These are phyloP conservation scores for Yamadazyma friedrichii DNA, from an alignment of 1,139 yeast species.

Conservation along the genomic window DNA sequence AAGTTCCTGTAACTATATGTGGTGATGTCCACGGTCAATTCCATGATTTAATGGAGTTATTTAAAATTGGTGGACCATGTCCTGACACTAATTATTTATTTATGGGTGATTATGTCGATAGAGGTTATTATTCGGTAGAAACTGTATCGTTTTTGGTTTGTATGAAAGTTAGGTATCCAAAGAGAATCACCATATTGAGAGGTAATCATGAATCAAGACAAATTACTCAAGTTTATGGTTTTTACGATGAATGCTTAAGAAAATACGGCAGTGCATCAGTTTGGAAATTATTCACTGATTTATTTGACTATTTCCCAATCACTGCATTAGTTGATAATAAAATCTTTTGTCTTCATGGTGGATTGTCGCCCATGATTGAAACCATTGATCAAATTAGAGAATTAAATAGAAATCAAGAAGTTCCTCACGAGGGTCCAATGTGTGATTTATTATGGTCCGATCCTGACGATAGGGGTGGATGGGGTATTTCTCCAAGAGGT, in stretches of 20 bases:
- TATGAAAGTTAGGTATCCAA: constrained; percentile 89
- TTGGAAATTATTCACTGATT: constrained; percentile 73
- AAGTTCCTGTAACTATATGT: constrained; percentile 93
- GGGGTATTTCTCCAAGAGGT: constrained; percentile 98
- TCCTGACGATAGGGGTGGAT: constrained; percentile 93
- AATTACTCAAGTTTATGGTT: constrained; percentile 96
- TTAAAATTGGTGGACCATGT: constrained; percentile 90
- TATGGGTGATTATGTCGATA: constrained; percentile 94
- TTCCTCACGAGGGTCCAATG: constrained; percentile 99
- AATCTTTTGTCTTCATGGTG: constrained; percentile 95
- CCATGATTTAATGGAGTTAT: constrained; percentile 88
- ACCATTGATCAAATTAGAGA: constrained; percentile 86
- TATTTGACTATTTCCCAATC: constrained; percentile 90
- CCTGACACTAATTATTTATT: constrained; percentile 79
- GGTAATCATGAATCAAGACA: constrained; percentile 98
- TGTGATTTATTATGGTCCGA: constrained; percentile 97
- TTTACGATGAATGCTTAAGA: constrained; percentile 94
- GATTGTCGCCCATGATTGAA: constrained; percentile 89
- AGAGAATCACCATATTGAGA: constrained; percentile 86
- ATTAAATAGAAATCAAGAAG: constrained; percentile 88
- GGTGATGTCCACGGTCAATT: constrained; percentile 99
- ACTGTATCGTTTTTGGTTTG: constrained; percentile 91
- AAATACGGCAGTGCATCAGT: constrained; percentile 95
- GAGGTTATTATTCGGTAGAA: constrained; percentile 92
- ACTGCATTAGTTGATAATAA: constrained; percentile 91